These are phyloP conservation scores for Aspergillus sp. DNA, from an alignment of 2,329 filamentous ascomycete genomes.

Conservation along the genomic window DNA sequence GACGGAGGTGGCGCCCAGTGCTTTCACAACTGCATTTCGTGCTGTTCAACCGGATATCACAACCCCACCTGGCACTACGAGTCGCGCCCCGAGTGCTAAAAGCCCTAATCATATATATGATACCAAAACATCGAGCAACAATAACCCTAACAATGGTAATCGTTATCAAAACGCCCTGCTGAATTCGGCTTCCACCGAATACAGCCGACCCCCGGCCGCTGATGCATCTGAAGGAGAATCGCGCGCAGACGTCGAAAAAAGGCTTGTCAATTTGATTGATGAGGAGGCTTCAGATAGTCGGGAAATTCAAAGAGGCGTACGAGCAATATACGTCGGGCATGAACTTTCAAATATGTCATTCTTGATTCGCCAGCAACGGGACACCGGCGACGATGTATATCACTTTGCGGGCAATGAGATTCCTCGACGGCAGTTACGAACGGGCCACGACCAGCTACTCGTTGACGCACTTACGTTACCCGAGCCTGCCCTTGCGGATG, in stretches of 20 bases:
- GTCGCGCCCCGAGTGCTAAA: slow-evolving; percentile 9
- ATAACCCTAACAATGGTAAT: slow-evolving; percentile 1
- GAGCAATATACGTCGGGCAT: slow-evolving; percentile 56
- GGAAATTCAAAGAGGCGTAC: slow-evolving; percentile 50
- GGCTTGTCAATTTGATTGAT: slow-evolving; percentile 53
- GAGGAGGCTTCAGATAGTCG: slow-evolving; percentile 46
- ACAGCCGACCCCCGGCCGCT: slow-evolving; percentile 24
- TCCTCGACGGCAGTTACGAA: slow-evolving; percentile 42
- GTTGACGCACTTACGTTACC: slow-evolving; percentile 52
- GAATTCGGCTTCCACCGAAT: slow-evolving; percentile 21
- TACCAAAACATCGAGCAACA: slow-evolving; percentile 1
- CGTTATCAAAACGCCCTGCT: slow-evolving; percentile 20
- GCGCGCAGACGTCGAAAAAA: slow-evolving; percentile 44
- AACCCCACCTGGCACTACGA: slow-evolving; percentile 15
- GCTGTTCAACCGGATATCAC: slow-evolving; percentile 20
- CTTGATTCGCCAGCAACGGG: slow-evolving; percentile 52
- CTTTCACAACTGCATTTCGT: slow-evolving; percentile 29
- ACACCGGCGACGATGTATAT: slow-evolving; percentile 42
- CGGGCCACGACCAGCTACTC: slow-evolving; percentile 46
- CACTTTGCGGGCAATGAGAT: slow-evolving; percentile 48
- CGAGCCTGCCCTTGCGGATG: slow-evolving; percentile 49
- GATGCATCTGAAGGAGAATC: slow-evolving; percentile 41
- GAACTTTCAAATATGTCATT: slow-evolving; percentile 59
- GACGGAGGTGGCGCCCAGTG: slow-evolving; percentile 20
- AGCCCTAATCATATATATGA: slow-evolving; percentile 1